Evolutionary conservation across 1,139 yeast species (phyloP).

Genomic region (Hyphopichia fennica): DNA sequence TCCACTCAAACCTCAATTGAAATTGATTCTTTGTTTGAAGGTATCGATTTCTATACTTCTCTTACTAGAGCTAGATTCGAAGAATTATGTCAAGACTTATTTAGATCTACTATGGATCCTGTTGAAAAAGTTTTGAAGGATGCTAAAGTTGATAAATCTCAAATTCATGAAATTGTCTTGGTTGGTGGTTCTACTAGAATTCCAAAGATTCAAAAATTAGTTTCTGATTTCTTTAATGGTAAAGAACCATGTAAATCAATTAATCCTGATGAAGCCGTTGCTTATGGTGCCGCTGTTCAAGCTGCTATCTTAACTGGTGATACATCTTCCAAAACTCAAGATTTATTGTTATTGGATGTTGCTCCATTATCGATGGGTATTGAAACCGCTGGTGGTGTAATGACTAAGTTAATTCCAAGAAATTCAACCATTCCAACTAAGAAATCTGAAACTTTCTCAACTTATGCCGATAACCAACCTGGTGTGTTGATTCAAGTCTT

Average conservation of each 20-base stretch:
- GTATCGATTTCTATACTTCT: slow-evolving; percentile 40
- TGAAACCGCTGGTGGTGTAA: slow-evolving; percentile 96
- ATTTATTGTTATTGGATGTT: slow-evolving; percentile 84
- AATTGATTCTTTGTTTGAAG: slow-evolving; percentile 39
- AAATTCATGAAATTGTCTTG: slow-evolving; percentile 37
- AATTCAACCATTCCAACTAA: slow-evolving; percentile 95
- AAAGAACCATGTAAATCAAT: slow-evolving; percentile 47
- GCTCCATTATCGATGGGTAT: slow-evolving; percentile 93
- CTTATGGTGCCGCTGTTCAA: slow-evolving; percentile 48
- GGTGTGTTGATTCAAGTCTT: slow-evolving; percentile 92
- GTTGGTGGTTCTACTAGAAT: slow-evolving; percentile 46
- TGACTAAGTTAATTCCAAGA: slow-evolving; percentile 95
- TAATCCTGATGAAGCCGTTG: slow-evolving; percentile 48
- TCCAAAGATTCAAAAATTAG: slow-evolving; percentile 42
- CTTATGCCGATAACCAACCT: slow-evolving; percentile 96
- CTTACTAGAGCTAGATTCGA: slow-evolving; percentile 44
- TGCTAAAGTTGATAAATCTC: slow-evolving; percentile 39
- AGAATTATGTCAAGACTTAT: slow-evolving; percentile 39
- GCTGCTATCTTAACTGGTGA: slow-evolving; percentile 73
- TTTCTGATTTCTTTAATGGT: slow-evolving; percentile 43
- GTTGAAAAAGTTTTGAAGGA: slow-evolving; percentile 42
- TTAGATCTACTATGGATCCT: slow-evolving; percentile 42
- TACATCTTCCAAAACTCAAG: slow-evolving; percentile 74
- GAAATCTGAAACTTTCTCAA: slow-evolving; percentile 92
- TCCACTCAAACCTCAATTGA: slow-evolving; percentile 39